phyloP scores from a whole-genome alignment of 2,329 filamentous ascomycete genomes.

The Penicillium italicum region DNA sequence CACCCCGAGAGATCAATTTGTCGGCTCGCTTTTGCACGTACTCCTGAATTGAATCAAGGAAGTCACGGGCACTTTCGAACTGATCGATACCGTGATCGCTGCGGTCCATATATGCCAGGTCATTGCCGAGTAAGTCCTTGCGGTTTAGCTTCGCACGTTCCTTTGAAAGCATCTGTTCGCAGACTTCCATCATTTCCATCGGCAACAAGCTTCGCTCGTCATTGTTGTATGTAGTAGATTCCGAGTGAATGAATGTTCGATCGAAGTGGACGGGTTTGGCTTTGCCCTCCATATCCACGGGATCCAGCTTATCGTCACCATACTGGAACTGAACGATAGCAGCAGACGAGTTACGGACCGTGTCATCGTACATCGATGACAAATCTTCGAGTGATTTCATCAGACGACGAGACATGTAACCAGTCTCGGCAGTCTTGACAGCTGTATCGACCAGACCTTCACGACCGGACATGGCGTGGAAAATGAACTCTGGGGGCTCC shows the following conservation, averaged over 20 bases:
- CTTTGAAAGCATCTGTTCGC: slow-evolving; percentile 62
- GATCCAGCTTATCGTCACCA: slow-evolving; percentile 91
- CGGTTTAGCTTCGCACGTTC: slow-evolving; percentile 64
- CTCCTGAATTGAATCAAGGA: slow-evolving; percentile 71
- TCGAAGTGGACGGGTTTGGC: slow-evolving; percentile 90
- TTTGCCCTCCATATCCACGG: slow-evolving; percentile 94
- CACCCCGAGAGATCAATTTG: slow-evolving; percentile 50
- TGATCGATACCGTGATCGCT: slow-evolving; percentile 68
- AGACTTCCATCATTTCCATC: slow-evolving; percentile 66
- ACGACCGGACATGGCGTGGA: slow-evolving; percentile 97
- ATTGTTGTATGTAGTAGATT: slow-evolving; percentile 75
- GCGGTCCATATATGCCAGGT: slow-evolving; percentile 66
- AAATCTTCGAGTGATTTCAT: slow-evolving; percentile 98
- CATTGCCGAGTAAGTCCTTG: slow-evolving; percentile 58
- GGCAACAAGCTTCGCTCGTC: slow-evolving; percentile 69
- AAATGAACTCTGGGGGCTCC: slow-evolving; percentile 87
- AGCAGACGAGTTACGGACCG: slow-evolving; percentile 83
- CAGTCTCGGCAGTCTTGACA: slow-evolving; percentile 97
- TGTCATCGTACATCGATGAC: slow-evolving; percentile 89
- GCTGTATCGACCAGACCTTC: slow-evolving; percentile 98
- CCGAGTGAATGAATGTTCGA: slow-evolving; percentile 78
- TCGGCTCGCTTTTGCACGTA: slow-evolving; percentile 65
- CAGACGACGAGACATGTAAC: slow-evolving; percentile 95
- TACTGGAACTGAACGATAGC: slow-evolving; percentile 96
- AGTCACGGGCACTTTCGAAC: slow-evolving; percentile 76